Conservation (phyloP, 345 rosid genomes). For the Atalantia buxifolia region DNA sequence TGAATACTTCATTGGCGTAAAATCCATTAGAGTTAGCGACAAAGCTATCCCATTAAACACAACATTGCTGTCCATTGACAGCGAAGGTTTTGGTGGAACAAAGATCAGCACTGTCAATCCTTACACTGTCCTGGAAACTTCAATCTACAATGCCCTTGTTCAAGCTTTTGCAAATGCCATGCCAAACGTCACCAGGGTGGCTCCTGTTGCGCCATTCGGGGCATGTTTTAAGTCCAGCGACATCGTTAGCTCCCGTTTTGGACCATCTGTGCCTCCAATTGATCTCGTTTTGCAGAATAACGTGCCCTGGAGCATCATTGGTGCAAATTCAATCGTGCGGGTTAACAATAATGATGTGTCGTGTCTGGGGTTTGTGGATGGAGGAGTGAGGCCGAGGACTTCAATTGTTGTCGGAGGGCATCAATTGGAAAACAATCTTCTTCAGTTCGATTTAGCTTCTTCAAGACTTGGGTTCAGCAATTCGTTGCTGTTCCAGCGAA, state of each 20-base stretch:
- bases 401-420: slow-evolving; percentile 24
- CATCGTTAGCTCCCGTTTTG: neutral
- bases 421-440: slow-evolving; percentile 26
- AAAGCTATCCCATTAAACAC: slow-evolving; percentile 18
- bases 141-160: slow-evolving; percentile 25
- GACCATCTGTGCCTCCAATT: slow-evolving; percentile 27
- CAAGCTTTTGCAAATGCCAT: slow-evolving; percentile 12
- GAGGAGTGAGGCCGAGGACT: slow-evolving; percentile 16
- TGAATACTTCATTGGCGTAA: slow-evolving; percentile 30
- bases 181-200: neutral
- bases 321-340: slow-evolving; percentile 15
- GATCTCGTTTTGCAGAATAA: slow-evolving; percentile 9
- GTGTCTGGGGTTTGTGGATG: slow-evolving; percentile 19
- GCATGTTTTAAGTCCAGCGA: slow-evolving; percentile 12
- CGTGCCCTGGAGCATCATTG: slow-evolving; percentile 7
- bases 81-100: slow-evolving; percentile 28
- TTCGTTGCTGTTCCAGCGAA: neutral
- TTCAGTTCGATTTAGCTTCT: slow-evolving; percentile 29
- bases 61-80: slow-evolving; percentile 23
- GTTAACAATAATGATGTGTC: slow-evolving; percentile 8
- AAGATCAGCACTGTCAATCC: slow-evolving; percentile 28
- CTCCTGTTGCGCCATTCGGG: slow-evolving; percentile 14
- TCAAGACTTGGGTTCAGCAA: slow-evolving; percentile 27
- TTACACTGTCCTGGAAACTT: slow-evolving; percentile 22
- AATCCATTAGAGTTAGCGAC: slow-evolving; percentile 20